Conservation (phyloP, 1,284 basidiomycete genomes). For the Porogramme epimiltina region DNA sequence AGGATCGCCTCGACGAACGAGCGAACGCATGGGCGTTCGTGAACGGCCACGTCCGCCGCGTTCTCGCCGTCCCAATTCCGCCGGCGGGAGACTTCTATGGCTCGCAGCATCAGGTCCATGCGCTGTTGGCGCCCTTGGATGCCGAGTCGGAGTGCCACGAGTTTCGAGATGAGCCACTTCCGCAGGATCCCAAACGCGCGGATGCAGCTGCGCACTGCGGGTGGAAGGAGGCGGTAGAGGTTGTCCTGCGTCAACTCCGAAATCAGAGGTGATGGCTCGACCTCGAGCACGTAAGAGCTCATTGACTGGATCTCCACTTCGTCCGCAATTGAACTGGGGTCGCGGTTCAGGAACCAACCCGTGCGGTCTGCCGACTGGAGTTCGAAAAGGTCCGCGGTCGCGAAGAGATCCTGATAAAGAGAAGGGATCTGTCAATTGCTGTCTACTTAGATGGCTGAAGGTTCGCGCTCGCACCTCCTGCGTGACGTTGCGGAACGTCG, state of each 20-base stretch:
- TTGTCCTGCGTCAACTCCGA: conserved; percentile 69
- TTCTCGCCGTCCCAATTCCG: conserved; percentile 49
- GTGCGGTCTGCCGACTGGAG: conserved; percentile 75
- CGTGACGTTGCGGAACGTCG: conserved; percentile 72
- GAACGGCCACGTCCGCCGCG: conserved; percentile 29
- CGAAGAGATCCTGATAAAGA: conserved; percentile 59
- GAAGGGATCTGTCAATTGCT: not conserved
- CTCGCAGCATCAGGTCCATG: conserved; percentile 69
- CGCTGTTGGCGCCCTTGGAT: conserved; percentile 63
- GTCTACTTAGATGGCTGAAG: not conserved
- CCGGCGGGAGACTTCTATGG: conserved; percentile 69
- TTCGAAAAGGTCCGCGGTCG: conserved; percentile 75
- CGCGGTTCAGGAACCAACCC: conserved; percentile 72
- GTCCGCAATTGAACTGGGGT: conserved; percentile 53
- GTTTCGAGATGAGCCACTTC: conserved; percentile 73
- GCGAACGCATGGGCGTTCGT: conserved; percentile 61
- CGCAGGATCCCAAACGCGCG: conserved; percentile 73
- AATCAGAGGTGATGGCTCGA: conserved; percentile 69
- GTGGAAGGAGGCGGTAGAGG: conserved; percentile 72
- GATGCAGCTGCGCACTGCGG: conserved; percentile 71
- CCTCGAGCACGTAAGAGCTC: conserved; percentile 67
- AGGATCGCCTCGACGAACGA: conserved; percentile 79
- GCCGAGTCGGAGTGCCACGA: conserved; percentile 64
- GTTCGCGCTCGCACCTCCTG: conserved; percentile 56
- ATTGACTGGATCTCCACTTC: conserved; percentile 75